Base-by-base conservation (phyloP, 2,329 filamentous ascomycete species). In the Alternaria alternata region DNA sequence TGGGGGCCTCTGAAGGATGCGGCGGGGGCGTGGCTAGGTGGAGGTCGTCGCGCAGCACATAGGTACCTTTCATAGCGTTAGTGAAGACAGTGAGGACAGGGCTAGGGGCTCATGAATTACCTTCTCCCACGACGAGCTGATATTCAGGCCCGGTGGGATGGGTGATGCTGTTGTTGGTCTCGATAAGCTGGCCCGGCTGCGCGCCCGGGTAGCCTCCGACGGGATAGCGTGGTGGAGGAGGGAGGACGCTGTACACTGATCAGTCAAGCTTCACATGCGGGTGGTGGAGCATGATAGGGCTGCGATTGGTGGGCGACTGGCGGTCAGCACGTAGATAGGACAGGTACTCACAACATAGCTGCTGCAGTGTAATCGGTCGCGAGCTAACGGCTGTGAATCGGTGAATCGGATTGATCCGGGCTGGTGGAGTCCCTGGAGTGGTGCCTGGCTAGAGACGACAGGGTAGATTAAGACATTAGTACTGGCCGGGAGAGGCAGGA, bases 41-140 rank as follows among this genome's bases (percentile, higher is more conserved):
- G 28, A 99, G 83, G 77, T 97, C 92, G 80, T 99, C 94, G 77
- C 93, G 91, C 43, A 98, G 87, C 22, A 91, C 86, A 75, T 99
- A 99, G 62, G 92, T 94, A 73, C 94, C 93, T 95, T 65, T 46
- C 59, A 71, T 70, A 34, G 59, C 62, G 63, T 64, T 61, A 61
- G 53, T 18, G 62, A 72, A 38, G 72, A 67, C 54, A 62, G 59
- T 59, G n/a, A 14, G 30, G 39, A 44, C 18, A 41, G 51, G 46
- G 46, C 46, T 43, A n/a, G 18, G 36, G 36, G 49, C 39, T 14
- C 61, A 16, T 52, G 41, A 53, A 48, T 70, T 81, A 92, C 93
- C 95, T 88, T 99, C 95, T 78, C 94, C 95, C 48, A 94, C 93
- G 43, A 97, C 88, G 68, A 99, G 89, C 76, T 96, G 92, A 79